Evolutionary conservation across 176 grass and related monocot genomes (phyloP).

Genomic region (Coix lacrymajobi): DNA sequence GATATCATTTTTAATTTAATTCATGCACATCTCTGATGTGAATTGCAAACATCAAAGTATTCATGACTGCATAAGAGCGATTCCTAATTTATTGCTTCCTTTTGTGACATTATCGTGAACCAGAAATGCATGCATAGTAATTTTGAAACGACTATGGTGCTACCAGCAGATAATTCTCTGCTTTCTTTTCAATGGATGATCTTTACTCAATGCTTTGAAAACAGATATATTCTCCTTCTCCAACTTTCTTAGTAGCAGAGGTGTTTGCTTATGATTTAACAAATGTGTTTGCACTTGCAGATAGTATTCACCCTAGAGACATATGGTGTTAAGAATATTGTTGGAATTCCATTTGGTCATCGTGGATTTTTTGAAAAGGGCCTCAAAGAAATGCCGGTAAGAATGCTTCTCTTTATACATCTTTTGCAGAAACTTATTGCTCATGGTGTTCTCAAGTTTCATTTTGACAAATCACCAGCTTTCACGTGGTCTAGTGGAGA

Average conservation of each 20-base stretch:
- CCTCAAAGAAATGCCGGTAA: slow-evolving; percentile 80
- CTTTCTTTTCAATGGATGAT: background rate
- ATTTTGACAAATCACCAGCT: slow-evolving; percentile 49
- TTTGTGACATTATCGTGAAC: background rate
- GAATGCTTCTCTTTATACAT: background rate
- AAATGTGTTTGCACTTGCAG: slow-evolving; percentile 33
- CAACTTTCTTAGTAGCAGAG: background rate
- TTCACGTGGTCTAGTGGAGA: slow-evolving; percentile 82
- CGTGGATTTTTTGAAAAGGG: slow-evolving; percentile 86
- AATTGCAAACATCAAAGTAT: background rate
- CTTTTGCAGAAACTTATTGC: background rate
- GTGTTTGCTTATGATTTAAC: background rate
- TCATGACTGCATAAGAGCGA: background rate
- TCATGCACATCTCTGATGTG: background rate
- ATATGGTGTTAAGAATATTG: slow-evolving; percentile 96
- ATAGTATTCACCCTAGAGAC: slow-evolving; percentile 95
- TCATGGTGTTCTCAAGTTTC: background rate
- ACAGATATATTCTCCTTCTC: background rate
- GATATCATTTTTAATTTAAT: background rate
- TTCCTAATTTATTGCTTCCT: background rate
- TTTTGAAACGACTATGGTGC: background rate
- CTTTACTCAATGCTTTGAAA: background rate
- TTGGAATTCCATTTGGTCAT: slow-evolving; percentile 86
- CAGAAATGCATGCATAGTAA: background rate
- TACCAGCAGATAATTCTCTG: background rate